Evolutionary conservation across 2,329 filamentous ascomycete species (phyloP).

Genomic region (Diaporthe ampelina): DNA sequence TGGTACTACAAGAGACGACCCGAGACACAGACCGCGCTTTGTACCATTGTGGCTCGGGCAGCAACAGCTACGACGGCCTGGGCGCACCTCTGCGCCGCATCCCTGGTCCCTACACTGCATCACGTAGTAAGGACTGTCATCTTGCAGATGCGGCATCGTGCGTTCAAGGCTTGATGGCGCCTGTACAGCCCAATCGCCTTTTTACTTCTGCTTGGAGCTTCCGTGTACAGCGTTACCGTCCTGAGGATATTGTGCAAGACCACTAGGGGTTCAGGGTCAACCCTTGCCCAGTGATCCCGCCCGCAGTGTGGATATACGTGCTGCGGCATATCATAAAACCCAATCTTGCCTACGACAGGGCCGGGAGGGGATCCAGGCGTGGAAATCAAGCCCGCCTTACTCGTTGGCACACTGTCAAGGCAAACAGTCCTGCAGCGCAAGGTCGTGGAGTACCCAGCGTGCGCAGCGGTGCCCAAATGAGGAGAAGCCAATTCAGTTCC

Average conservation of each 20-base stretch:
- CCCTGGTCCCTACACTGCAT: slow-evolving; percentile 35
- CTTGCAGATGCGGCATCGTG: slow-evolving; percentile 41
- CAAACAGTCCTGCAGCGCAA: slow-evolving; percentile 31
- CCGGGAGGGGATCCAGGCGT: slow-evolving; percentile 28
- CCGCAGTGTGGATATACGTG: slow-evolving; percentile 22
- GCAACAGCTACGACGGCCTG: slow-evolving; percentile 38
- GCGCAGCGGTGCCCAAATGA: slow-evolving; percentile 23
- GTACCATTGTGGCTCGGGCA: slow-evolving; percentile 37
- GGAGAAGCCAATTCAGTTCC: background rate
- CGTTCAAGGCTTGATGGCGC: slow-evolving; percentile 36
- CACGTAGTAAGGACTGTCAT: slow-evolving; percentile 35
- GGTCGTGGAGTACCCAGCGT: background rate
- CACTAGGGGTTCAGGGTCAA: slow-evolving; percentile 24
- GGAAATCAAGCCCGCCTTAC: slow-evolving; percentile 29
- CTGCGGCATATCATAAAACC: slow-evolving; percentile 30
- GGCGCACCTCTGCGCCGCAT: slow-evolving; percentile 32
- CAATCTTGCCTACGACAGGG: slow-evolving; percentile 34
- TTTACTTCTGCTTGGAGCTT: slow-evolving; percentile 12
- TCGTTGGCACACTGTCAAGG: slow-evolving; percentile 17
- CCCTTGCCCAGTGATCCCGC: slow-evolving; percentile 31
- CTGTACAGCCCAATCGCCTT: slow-evolving; percentile 36
- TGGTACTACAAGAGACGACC: slow-evolving; percentile 28
- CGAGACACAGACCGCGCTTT: slow-evolving; percentile 34
- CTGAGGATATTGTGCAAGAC: slow-evolving; percentile 21
- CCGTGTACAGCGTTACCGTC: slow-evolving; percentile 1